These are phyloP conservation scores for Schizophyllum amplum DNA, from an alignment of 1,284 basidiomycete species.

Conservation along the genomic window DNA sequence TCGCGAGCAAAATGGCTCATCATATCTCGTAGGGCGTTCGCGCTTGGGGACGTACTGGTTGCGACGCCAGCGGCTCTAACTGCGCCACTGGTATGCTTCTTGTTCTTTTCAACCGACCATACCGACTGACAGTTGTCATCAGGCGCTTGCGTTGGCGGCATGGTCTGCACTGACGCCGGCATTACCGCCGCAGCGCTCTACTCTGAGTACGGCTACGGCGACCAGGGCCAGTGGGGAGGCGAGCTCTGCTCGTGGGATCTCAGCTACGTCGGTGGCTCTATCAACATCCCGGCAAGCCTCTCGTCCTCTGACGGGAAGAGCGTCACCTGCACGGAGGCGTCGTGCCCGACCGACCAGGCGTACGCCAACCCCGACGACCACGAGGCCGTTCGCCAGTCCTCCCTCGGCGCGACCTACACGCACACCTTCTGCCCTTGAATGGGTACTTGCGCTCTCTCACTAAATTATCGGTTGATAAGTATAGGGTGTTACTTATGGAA, in stretches of 20 bases:
- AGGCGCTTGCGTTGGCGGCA: neutral
- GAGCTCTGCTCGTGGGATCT: neutral
- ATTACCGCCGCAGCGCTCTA: neutral
- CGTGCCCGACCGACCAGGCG: conserved; percentile 2
- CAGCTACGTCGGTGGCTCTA: neutral
- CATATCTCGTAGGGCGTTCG: neutral
- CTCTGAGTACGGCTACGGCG: neutral
- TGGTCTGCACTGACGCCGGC: neutral
- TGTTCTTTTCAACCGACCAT: too few relatives aligned
- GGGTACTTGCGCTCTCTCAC: too few relatives aligned
- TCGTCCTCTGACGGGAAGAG: neutral
- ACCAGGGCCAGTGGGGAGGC: neutral
- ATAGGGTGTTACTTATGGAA: too few relatives aligned
- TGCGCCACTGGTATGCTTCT: neutral
- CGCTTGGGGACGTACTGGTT: neutral
- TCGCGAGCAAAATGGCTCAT: too few relatives aligned
- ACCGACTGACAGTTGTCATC: neutral
- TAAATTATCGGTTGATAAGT: too few relatives aligned
- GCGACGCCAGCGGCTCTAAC: neutral
- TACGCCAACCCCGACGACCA: conserved; percentile 2
- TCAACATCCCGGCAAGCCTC: neutral
- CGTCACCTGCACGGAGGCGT: conserved; percentile 1
- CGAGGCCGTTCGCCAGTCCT: neutral
- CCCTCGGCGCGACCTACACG: neutral
- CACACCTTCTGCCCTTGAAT: neutral